Evolutionary conservation across 2,329 filamentous ascomycete species (phyloP).

Genomic region (Fusarium gaditjirri): DNA sequence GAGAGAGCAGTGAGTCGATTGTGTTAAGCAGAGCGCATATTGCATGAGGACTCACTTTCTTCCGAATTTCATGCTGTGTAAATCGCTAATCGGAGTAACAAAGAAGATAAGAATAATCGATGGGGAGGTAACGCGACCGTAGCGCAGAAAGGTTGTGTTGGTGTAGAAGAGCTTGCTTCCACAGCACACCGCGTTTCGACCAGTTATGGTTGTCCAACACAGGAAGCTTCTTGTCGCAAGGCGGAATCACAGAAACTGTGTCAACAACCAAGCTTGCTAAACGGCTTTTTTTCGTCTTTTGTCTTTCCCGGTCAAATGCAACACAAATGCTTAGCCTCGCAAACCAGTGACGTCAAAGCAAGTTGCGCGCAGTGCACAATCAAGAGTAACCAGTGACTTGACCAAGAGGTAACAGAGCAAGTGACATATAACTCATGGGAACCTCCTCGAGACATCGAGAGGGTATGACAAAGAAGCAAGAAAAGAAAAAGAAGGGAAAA

Average conservation of each 20-base stretch:
- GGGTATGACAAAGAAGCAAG: constrained; percentile 6
- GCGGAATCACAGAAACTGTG: neutral
- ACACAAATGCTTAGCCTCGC: constrained; percentile 4
- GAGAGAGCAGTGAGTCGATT: constrained; percentile 26
- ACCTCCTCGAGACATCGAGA: neutral
- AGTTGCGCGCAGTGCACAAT: constrained; percentile 13
- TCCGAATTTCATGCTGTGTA: constrained; percentile 67
- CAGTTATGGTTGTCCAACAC: constrained; percentile 13
- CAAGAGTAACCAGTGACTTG: constrained; percentile 34
- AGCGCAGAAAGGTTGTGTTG: neutral
- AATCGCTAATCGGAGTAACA: neutral
- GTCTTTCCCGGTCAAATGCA: constrained; percentile 4
- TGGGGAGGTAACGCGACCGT: neutral
- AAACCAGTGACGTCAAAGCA: constrained; percentile 32
- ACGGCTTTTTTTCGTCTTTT: neutral
- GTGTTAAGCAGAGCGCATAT: neutral
- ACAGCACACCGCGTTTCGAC: constrained; percentile 22
- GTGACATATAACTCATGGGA: constrained; percentile 24
- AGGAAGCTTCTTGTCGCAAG: constrained; percentile 3
- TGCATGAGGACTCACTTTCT: constrained; percentile 61
- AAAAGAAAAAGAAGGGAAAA: neutral
- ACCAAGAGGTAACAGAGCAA: constrained; percentile 7
- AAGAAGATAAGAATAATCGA: constrained; percentile 14
- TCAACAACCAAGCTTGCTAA: neutral
- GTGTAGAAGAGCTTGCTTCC: constrained; percentile 3